Evolutionary conservation across 192 early-diverging fungal genomes (phyloP), one percentile per base, ranked within the genome.

Genomic region (Backusella sp.): DNA sequence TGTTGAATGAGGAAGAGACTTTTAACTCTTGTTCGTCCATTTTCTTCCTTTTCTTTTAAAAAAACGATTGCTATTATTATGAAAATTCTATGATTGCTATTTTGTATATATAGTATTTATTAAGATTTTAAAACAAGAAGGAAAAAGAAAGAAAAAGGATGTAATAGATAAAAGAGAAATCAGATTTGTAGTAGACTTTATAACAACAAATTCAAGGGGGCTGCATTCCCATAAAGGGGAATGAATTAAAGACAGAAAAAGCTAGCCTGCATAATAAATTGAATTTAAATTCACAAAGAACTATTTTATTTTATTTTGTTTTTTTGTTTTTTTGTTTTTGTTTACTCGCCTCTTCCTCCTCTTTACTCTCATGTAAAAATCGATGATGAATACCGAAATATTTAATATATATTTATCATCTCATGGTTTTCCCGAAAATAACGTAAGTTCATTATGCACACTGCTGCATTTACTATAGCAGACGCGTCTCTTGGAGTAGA

Each of bases 331-430:
- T 49, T 32, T 26, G 8, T 49, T 42, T 70, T 35, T 62, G 59
- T 77, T 65, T 65, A 17, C 30, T 65, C 68, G 70, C 41, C 62
- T 77, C 71, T 70, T 59, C 21, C 53, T 59, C 23, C 21, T 26
- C 21, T 59, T 3, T 8, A 21, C n/a, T n/a, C 17, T 53, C 17
- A 53, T 5, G 53, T 72, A 30, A 72, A 30, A 35, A 56, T 0
- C 30, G 17, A 35, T 19, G 14, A 56, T 34, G 70, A 21, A 65
- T 11, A 73, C 77, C 14, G 35, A 52, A 19, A n/a, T 77, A 21
- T 90, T 88, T 74, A 73, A 79, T 32, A 69, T 92, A 19, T 84
- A 82, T 17, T 75, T 92, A 14, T 81, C 72, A 17, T 84, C 88
- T 73, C 84, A 90, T 77, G 91, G 90, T 0, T 86, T 85, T 17